Conservation (phyloP, 805 yeast genomes). For the Nakazawaea ambrosiae region DNA sequence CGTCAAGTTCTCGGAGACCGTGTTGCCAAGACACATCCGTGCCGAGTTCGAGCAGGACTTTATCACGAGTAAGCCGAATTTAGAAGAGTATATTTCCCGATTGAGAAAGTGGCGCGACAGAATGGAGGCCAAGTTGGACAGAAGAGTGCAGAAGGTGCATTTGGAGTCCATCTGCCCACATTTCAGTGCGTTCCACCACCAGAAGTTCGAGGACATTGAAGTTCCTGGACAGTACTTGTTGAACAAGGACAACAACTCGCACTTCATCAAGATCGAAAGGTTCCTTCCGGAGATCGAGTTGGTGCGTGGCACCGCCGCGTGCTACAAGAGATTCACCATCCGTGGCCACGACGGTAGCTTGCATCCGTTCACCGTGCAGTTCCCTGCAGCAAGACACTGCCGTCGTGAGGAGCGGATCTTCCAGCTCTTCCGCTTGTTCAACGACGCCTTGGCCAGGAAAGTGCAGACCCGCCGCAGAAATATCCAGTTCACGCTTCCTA, state of each 20-base stretch:
- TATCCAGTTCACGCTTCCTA: conserved; percentile 78
- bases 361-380: conserved; percentile 93
- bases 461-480: conserved; percentile 86
- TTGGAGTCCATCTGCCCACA: conserved; percentile 92
- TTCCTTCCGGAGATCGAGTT: conserved; percentile 85
- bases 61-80: conserved; percentile 77
- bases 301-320: conserved; percentile 83
- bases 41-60: conserved; percentile 90
- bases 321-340: conserved; percentile 81
- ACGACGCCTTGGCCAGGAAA: conserved; percentile 68
- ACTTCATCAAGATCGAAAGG: conserved; percentile 88
- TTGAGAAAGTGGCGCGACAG: conserved; percentile 90
- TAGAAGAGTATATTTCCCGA: conserved; percentile 79
- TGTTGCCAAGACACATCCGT: conserved; percentile 80
- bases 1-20: conserved; percentile 85
- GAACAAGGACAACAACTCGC: conserved; percentile 82
- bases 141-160: conserved; percentile 72
- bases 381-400: conserved; percentile 96
- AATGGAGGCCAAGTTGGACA: conserved; percentile 83
- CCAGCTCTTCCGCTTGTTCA: conserved; percentile 86
- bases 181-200: conserved; percentile 94
- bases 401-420: conserved; percentile 93
- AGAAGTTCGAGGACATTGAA: conserved; percentile 95
- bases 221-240: conserved; percentile 94
- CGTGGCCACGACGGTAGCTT: conserved; percentile 91